phyloP scores from a whole-genome alignment of 108 stramenopile genomes.

The Cyclotella cryptica region DNA sequence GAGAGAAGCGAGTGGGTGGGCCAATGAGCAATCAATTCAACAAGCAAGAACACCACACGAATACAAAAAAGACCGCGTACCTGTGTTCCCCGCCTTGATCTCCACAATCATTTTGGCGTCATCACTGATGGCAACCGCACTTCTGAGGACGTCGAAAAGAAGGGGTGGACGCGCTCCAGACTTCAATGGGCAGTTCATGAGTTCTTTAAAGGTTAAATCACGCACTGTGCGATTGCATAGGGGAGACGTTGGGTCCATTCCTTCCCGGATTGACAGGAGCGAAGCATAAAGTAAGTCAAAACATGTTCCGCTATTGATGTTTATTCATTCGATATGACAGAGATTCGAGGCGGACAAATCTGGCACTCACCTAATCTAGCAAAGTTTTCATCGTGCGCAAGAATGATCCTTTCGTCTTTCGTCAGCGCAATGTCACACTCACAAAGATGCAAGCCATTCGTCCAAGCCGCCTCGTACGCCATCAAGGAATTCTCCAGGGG shows the following conservation, averaged over 20 bases:
- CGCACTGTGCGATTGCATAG: conserved; percentile 47
- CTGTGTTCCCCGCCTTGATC: conserved; percentile 53
- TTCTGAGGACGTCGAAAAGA: conserved; percentile 51
- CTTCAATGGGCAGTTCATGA: conserved; percentile 54
- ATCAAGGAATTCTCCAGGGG: conserved; percentile 55
- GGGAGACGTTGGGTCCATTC: conserved; percentile 51
- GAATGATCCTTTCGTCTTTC: conserved; percentile 52
- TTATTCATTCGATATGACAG: too few relatives aligned
- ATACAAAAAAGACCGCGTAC: not conserved
- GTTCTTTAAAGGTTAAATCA: conserved; percentile 50
- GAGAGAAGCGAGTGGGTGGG: too few relatives aligned
- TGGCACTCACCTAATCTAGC: conserved; percentile 33
- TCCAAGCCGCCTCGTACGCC: conserved; percentile 59
- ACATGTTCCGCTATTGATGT: not conserved
- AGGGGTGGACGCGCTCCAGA: conserved; percentile 57
- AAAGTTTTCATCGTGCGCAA: conserved; percentile 60
- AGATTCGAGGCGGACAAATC: not conserved
- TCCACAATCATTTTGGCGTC: conserved; percentile 59
- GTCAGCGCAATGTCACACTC: conserved; percentile 58
- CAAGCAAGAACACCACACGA: too few relatives aligned
- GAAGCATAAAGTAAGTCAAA: not conserved
- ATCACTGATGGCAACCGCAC: conserved; percentile 46
- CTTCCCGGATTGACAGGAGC: not conserved
- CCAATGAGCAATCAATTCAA: too few relatives aligned
- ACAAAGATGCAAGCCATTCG: conserved; percentile 43